phyloP scores from a whole-genome alignment of 2,329 filamentous ascomycete genomes.

The Fusarium staphyleae region DNA sequence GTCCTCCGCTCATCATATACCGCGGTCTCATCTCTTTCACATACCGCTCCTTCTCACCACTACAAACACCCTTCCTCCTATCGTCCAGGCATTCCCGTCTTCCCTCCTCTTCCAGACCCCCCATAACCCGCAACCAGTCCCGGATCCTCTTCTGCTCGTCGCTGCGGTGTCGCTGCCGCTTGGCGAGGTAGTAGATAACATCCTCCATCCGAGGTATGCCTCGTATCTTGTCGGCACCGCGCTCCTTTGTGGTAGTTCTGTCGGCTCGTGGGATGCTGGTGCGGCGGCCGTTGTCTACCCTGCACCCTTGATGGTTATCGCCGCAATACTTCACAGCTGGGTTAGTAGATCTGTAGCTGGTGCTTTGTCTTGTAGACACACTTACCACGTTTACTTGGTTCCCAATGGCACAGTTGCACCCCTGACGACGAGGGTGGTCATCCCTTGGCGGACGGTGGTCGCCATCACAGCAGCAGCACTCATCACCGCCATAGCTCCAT shows the following conservation, averaged over 20 bases:
- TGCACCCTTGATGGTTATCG: background rate
- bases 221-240: background rate
- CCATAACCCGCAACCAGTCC: conserved; percentile 23
- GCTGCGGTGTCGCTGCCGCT: conserved; percentile 14
- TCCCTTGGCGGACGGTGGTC: background rate
- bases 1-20: background rate
- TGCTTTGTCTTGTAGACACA: background rate
- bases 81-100: no score
- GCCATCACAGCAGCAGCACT: conserved; percentile 20
- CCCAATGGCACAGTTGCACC: background rate
- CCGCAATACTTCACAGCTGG: background rate
- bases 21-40: conserved; percentile 1
- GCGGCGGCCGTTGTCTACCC: background rate
- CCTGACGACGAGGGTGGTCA: background rate
- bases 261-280: background rate
- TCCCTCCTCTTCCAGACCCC: background rate
- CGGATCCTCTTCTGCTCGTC: conserved; percentile 22
- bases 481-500: conserved; percentile 8
- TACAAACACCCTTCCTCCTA: background rate
- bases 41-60: background rate
- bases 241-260: background rate
- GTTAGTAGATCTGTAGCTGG: background rate
- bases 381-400: conserved; percentile 10
- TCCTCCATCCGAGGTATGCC: conserved; percentile 11
- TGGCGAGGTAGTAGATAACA: conserved; percentile 12